These are phyloP conservation scores for Amylostereum areolatum DNA, from an alignment of 1,284 basidiomycete genomes.

Conservation along the genomic window DNA sequence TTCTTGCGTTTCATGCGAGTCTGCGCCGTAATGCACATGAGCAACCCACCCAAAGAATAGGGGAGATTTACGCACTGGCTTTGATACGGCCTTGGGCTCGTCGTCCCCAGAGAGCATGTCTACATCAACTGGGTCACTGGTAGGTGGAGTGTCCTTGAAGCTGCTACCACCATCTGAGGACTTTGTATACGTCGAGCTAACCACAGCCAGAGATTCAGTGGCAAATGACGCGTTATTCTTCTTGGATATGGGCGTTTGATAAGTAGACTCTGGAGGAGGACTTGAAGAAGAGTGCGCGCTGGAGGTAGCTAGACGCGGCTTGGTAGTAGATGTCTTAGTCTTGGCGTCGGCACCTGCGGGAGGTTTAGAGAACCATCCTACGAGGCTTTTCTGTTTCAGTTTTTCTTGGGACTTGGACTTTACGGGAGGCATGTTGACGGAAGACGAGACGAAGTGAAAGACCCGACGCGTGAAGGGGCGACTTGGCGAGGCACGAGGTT, in stretches of 20 bases:
- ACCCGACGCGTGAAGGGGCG: not conserved
- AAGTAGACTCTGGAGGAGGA: constrained; percentile 13
- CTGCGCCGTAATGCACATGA: constrained; percentile 10
- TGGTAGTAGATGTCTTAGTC: constrained; percentile 15
- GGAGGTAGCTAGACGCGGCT: constrained; percentile 3
- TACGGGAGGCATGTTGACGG: constrained; percentile 5
- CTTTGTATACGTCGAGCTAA: constrained; percentile 32
- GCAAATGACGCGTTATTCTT: constrained; percentile 10
- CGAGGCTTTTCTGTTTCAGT: constrained; percentile 70
- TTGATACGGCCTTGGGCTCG: constrained; percentile 17
- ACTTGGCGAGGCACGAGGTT: constrained; percentile 1
- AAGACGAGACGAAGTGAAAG: not conserved
- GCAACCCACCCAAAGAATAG: not conserved
- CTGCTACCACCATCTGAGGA: constrained; percentile 47
- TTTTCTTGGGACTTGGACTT: constrained; percentile 25
- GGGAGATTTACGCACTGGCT: constrained; percentile 23
- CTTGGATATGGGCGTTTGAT: constrained; percentile 23
- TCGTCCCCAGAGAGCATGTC: constrained; percentile 55
- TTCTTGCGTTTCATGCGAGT: constrained; percentile 55
- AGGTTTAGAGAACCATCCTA: constrained; percentile 60
- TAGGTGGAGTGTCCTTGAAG: constrained; percentile 56
- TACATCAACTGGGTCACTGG: constrained; percentile 69
- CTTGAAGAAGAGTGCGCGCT: constrained; percentile 18
- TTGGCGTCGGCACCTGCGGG: constrained; percentile 18
- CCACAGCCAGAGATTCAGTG: constrained; percentile 18